Conservation (phyloP, 176 grass and related monocot genomes). For the Carex pumila region DNA sequence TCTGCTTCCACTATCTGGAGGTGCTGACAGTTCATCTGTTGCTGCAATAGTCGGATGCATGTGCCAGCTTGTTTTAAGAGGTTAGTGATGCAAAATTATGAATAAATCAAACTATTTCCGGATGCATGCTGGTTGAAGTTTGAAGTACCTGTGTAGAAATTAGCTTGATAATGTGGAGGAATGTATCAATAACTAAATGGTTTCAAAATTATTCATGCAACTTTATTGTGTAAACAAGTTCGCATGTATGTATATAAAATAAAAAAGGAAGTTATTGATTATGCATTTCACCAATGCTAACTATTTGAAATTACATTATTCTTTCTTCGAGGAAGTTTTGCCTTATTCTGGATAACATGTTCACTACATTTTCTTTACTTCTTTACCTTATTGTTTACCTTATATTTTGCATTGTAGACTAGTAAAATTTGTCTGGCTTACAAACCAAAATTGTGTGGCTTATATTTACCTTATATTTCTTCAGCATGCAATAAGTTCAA, state of each 20-base stretch:
- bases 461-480: no score
- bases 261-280: neutral
- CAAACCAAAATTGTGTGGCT: no score
- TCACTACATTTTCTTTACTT: neutral
- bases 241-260: neutral
- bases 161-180: neutral
- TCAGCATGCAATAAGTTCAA: neutral
- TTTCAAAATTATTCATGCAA: neutral
- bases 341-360: neutral
- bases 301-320: neutral
- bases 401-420: neutral
- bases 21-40: constrained; percentile 95
- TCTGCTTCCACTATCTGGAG: constrained; percentile 96
- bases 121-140: neutral
- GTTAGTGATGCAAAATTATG: constrained; percentile 16
- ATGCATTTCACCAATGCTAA: neutral
- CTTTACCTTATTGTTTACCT: neutral
- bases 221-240: neutral
- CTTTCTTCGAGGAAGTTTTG: neutral
- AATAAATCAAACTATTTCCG: neutral
- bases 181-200: neutral
- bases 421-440: neutral
- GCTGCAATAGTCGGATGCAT: constrained; percentile 96
- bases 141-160: neutral
- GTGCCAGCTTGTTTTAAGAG: constrained; percentile 93